Conservation (phyloP, 257 asterid species). For the Leonotis leonurus region DNA sequence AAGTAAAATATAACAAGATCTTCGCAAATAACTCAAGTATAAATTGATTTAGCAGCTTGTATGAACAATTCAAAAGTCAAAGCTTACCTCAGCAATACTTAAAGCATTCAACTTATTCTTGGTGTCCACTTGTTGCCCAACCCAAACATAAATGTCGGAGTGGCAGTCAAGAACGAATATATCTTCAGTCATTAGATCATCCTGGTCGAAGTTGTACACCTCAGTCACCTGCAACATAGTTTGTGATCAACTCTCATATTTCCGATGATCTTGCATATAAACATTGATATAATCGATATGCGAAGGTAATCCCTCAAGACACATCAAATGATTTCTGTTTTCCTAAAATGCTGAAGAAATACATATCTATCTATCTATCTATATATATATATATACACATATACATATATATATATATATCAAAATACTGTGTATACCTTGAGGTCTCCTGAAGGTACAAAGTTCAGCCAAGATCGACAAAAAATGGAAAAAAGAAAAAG, state of each 20-base stretch:
- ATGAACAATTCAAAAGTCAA: conserved; percentile 8
- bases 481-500: conserved; percentile 18
- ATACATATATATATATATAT: too few species aligned
- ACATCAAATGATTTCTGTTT: background rate
- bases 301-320: background rate
- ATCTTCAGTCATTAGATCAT: conserved; percentile 97
- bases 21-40: background rate
- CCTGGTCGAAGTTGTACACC: conserved; percentile 85
- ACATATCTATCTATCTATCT: background rate
- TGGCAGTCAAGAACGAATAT: conserved; percentile 83
- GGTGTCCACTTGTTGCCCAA: conserved; percentile 73
- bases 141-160: conserved; percentile 87
- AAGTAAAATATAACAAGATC: background rate
- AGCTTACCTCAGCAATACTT: conserved; percentile 66
- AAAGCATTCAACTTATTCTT: conserved; percentile 68
- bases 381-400: too few species aligned
- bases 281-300: background rate
- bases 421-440: conserved; percentile 50
- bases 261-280: too few species aligned
- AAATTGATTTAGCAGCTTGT: too few species aligned
- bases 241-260: conserved; percentile 5
- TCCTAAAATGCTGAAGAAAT: background rate
- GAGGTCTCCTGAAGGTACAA: conserved; percentile 67
- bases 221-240: conserved; percentile 65
- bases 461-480: conserved; percentile 25